Evolutionary conservation across 192 early-diverging fungal species (phyloP).

Genomic region (Piromyces finnis): DNA sequence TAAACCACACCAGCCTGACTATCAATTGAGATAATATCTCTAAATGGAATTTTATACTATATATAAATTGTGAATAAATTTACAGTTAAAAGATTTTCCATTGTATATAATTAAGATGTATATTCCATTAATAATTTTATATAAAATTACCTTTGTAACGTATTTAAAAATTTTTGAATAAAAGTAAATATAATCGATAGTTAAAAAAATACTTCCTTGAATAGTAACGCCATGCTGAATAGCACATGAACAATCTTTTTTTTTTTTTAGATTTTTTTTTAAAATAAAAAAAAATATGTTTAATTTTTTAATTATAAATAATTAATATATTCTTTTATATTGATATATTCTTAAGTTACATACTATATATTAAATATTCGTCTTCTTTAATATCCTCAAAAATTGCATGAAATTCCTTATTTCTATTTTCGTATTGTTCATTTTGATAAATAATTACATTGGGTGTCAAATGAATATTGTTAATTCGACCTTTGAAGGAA

Average conservation of each 20-base stretch:
- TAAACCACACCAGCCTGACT: not conserved
- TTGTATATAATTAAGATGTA: too few relatives aligned
- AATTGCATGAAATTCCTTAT: not conserved
- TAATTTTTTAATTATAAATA: too few relatives aligned
- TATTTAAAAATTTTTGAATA: not conserved
- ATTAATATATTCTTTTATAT: too few relatives aligned
- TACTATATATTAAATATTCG: not conserved
- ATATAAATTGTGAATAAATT: too few relatives aligned
- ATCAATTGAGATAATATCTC: not conserved
- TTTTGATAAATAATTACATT: not conserved
- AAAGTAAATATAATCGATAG: not conserved
- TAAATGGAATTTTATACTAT: not conserved
- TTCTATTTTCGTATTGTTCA: not conserved
- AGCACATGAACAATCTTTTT: not conserved
- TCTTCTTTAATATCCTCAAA: not conserved
- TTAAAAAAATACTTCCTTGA: not conserved
- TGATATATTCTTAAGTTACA: too few relatives aligned
- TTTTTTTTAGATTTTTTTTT: not conserved
- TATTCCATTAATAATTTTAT: too few relatives aligned
- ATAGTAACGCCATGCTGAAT: not conserved
- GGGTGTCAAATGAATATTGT: not conserved
- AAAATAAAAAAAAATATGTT: too few relatives aligned
- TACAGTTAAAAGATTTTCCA: too few relatives aligned
- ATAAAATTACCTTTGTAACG: not conserved
- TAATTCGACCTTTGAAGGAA: not conserved